Evolutionary conservation across 352 stramenopile genomes (phyloP).

Genomic region (Blastocystis sp.): DNA sequence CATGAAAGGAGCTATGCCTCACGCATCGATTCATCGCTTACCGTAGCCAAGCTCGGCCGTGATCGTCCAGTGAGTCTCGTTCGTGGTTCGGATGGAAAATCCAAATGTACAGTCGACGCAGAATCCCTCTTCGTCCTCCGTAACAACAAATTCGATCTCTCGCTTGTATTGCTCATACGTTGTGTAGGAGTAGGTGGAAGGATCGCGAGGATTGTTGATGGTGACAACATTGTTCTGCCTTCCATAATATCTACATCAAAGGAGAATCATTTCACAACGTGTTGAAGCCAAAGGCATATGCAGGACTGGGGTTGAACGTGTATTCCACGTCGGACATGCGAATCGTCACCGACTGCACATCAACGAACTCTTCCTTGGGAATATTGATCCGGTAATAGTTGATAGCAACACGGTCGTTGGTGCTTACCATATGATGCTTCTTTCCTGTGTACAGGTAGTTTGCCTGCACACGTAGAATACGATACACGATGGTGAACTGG

Average conservation of each 20-base stretch:
- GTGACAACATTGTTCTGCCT: not conserved
- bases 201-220: constrained; percentile 19
- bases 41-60: constrained; percentile 27
- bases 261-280: not conserved
- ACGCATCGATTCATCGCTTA: not conserved
- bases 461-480: not conserved
- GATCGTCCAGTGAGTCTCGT: constrained; percentile 11
- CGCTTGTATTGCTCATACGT: not conserved
- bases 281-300: constrained; percentile 9
- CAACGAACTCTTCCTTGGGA: constrained; percentile 46
- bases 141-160: not conserved
- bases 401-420: not conserved
- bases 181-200: not conserved
- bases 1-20: constrained; percentile 18
- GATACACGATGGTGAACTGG: constrained; percentile 24
- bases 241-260: not conserved
- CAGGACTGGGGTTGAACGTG: not conserved
- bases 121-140: constrained; percentile 36
- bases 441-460: constrained; percentile 41
- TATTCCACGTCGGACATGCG: not conserved
- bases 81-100: constrained; percentile 24
- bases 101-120: constrained; percentile 46
- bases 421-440: not conserved
- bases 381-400: constrained; percentile 39
- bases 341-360: constrained; percentile 31